phyloP scores from a whole-genome alignment of 257 asterid species.

The Penstemon eatonii region DNA sequence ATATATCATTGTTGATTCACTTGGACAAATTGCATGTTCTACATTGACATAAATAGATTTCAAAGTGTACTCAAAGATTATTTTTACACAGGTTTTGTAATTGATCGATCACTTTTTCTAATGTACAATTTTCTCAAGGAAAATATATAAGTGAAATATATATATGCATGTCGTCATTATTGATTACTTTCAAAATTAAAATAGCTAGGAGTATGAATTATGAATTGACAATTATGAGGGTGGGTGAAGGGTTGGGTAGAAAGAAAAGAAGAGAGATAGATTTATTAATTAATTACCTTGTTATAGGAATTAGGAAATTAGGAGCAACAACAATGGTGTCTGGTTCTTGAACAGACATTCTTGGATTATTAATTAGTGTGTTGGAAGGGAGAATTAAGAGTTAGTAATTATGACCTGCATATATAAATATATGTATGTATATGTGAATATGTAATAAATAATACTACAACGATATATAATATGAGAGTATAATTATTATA shows the following conservation, averaged over 20 bases:
- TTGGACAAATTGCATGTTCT: no score
- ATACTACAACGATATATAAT: neutral
- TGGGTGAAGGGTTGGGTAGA: neutral
- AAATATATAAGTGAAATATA: no score
- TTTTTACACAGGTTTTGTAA: no score
- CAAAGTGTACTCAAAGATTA: no score
- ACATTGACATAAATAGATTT: no score
- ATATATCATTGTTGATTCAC: no score
- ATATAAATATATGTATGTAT: neutral
- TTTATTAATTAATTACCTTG: conserved; percentile 40
- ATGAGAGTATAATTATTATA: neutral
- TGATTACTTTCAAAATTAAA: neutral
- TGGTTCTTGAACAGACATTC: conserved; percentile 32
- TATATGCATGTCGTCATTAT: neutral
- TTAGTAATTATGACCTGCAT: no score
- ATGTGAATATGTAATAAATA: neutral
- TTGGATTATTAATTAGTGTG: neutral
- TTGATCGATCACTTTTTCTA: no score
- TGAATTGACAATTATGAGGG: neutral
- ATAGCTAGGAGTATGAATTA: no score
- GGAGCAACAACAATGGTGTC: conserved; percentile 32
- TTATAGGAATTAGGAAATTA: conserved; percentile 21
- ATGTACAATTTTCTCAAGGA: no score
- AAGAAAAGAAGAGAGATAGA: neutral
- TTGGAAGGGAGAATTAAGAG: conserved; percentile 9